These are phyloP conservation scores for Lathyrus sativus DNA, from an alignment of 306 rosid species.

Conservation along the genomic window DNA sequence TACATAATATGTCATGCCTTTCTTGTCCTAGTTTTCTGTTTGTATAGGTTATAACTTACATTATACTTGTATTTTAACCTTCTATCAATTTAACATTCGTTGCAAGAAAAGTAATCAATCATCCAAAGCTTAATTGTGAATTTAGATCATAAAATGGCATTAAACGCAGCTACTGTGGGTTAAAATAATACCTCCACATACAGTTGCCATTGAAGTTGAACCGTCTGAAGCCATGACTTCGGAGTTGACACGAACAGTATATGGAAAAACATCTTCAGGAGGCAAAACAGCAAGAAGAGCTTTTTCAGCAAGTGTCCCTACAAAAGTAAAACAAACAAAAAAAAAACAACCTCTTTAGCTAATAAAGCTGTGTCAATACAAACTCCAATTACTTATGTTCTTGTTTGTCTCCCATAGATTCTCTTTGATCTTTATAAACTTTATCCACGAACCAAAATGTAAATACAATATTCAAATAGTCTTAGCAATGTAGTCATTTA, in stretches of 20 bases:
- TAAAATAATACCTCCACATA: slow-evolving; percentile 80
- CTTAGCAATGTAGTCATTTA: slow-evolving; percentile 43
- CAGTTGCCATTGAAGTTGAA: slow-evolving; percentile 98
- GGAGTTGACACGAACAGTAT: slow-evolving; percentile 81
- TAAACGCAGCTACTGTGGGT: slow-evolving; percentile 1
- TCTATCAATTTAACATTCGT: slow-evolving; percentile 18
- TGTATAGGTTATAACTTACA: too few species aligned
- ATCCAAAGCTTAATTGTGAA: slow-evolving; percentile 20
- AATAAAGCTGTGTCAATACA: slow-evolving; percentile 14
- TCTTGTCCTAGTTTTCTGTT: too few species aligned
- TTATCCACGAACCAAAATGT: not conserved
- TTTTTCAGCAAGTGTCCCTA: slow-evolving; percentile 98
- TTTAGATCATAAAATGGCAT: slow-evolving; percentile 15
- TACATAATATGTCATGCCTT: slow-evolving; percentile 6
- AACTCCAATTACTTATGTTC: slow-evolving; percentile 5
- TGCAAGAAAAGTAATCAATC: slow-evolving; percentile 12
- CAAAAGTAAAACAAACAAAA: slow-evolving; percentile 37
- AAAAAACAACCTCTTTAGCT: slow-evolving; percentile 2
- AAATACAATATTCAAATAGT: slow-evolving; percentile 3
- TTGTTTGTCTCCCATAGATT: not conserved
- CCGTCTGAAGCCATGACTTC: slow-evolving; percentile 99
- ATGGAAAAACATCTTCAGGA: slow-evolving; percentile 84
- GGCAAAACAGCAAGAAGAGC: slow-evolving; percentile 95
- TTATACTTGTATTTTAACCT: too few species aligned
- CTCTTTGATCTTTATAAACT: not conserved